phyloP scores from a whole-genome alignment of 1,284 basidiomycete species.

The Naganishia liquefaciens region DNA sequence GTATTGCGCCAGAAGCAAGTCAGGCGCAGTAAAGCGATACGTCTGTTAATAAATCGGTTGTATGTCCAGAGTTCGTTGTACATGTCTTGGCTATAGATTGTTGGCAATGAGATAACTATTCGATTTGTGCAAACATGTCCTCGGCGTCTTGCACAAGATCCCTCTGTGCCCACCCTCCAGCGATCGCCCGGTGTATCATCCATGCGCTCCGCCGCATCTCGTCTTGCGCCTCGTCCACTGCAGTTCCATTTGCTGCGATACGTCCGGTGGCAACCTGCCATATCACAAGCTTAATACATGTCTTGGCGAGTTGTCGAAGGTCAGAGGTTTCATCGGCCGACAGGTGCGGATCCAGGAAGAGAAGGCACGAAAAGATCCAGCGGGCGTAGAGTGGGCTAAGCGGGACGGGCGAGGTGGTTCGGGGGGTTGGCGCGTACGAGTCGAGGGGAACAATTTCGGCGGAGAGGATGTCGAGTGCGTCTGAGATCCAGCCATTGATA shows the following conservation, averaged over 20 bases:
- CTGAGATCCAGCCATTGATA: slow-evolving; percentile 26
- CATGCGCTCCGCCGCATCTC: slow-evolving; percentile 62
- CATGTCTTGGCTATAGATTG: not conserved
- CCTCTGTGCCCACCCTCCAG: slow-evolving; percentile 77
- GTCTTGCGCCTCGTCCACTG: slow-evolving; percentile 28
- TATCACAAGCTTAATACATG: slow-evolving; percentile 28
- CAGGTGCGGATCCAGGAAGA: slow-evolving; percentile 30
- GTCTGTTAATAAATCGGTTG: not conserved
- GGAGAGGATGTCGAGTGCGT: slow-evolving; percentile 11
- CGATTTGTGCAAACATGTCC: slow-evolving; percentile 37
- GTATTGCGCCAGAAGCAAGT: slow-evolving; percentile 20
- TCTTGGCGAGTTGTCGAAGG: slow-evolving; percentile 30
- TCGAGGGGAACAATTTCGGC: not conserved
- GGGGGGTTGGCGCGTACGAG: not conserved
- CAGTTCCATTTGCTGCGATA: slow-evolving; percentile 5
- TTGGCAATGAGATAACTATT: not conserved
- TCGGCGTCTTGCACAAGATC: slow-evolving; percentile 83
- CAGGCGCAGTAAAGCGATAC: not conserved
- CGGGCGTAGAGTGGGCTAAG: slow-evolving; percentile 29
- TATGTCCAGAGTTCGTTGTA: not conserved
- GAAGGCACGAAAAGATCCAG: slow-evolving; percentile 33
- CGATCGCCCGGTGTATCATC: slow-evolving; percentile 73
- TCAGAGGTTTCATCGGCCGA: slow-evolving; percentile 28
- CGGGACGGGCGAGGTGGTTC: not conserved
- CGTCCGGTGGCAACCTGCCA: slow-evolving; percentile 32